Evolutionary conservation across 139 green algal genomes (phyloP).

Genomic region (Mychonastes homosphaera): DNA sequence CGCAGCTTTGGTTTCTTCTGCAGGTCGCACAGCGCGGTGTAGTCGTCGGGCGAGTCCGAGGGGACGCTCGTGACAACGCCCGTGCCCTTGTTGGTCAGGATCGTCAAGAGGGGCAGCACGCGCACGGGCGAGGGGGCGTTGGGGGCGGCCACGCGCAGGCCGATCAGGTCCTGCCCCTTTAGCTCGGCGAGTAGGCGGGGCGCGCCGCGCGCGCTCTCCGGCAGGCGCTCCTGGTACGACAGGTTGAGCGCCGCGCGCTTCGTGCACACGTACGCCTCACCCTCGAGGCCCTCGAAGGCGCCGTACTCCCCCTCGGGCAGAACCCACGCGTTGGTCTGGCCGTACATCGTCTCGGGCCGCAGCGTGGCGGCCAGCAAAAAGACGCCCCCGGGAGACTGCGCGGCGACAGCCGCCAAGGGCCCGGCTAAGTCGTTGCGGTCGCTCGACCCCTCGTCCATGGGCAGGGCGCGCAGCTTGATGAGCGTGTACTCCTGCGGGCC

Average conservation of each 20-base stretch:
- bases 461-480: slow-evolving; percentile 89
- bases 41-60: slow-evolving; percentile 93
- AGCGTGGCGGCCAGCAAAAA: slow-evolving; percentile 92
- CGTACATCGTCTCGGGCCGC: slow-evolving; percentile 98
- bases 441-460: not conserved
- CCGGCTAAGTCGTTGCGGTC: not conserved
- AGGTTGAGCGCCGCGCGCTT: slow-evolving; percentile 85
- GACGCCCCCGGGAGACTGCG: slow-evolving; percentile 34
- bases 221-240: slow-evolving; percentile 69
- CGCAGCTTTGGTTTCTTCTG: slow-evolving; percentile 89
- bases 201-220: slow-evolving; percentile 50
- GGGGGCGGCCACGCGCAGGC: slow-evolving; percentile 64
- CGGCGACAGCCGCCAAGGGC: not conserved
- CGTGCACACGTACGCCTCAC: slow-evolving; percentile 84
- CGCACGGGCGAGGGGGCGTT: slow-evolving; percentile 68
- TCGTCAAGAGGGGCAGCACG: slow-evolving; percentile 93
- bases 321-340: slow-evolving; percentile 97
- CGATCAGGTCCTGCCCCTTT: slow-evolving; percentile 86
- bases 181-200: slow-evolving; percentile 69
- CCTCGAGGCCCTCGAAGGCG: slow-evolving; percentile 63
- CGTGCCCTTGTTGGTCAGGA: slow-evolving; percentile 95
- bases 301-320: slow-evolving; percentile 92
- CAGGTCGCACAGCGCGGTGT: slow-evolving; percentile 82
- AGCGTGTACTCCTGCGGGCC: slow-evolving; percentile 94
- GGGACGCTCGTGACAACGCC: slow-evolving; percentile 95